These are phyloP conservation scores for Salix caprea DNA, from an alignment of 345 rosid species.

Conservation along the genomic window DNA sequence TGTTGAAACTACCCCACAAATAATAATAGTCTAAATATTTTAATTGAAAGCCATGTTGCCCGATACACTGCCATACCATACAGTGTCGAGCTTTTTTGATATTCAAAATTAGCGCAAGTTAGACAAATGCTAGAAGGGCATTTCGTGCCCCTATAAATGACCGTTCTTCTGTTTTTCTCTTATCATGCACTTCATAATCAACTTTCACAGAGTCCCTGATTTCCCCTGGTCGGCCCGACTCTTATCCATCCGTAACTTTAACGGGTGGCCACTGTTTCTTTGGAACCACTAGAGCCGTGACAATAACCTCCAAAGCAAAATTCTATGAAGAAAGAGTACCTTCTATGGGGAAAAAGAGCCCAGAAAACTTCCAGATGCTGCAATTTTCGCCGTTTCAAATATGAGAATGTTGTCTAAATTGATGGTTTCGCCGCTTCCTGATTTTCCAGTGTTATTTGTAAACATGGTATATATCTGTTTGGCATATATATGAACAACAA, in stretches of 20 bases:
- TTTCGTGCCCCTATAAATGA: background rate
- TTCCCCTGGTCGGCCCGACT: background rate
- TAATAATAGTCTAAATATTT: too few species aligned
- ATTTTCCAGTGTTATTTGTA: too few species aligned
- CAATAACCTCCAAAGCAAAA: background rate
- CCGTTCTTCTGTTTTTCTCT: background rate
- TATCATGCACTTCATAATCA: background rate
- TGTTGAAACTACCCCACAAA: too few species aligned
- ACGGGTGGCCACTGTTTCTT: background rate
- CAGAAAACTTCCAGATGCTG: background rate
- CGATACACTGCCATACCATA: background rate
- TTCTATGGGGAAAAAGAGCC: background rate
- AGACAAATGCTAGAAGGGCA: background rate
- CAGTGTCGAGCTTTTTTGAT: background rate
- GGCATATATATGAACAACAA: background rate
- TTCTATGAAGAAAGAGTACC: background rate
- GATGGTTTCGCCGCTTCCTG: too few species aligned
- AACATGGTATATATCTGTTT: too few species aligned
- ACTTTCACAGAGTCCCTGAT: background rate
- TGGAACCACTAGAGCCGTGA: background rate
- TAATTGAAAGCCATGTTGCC: background rate
- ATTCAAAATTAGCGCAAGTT: background rate
- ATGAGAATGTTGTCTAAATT: background rate
- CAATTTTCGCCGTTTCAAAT: background rate
- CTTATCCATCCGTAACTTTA: background rate